These are phyloP conservation scores for Kodamaea kakaduensis DNA, from an alignment of 805 yeast genomes.

Conservation along the genomic window DNA sequence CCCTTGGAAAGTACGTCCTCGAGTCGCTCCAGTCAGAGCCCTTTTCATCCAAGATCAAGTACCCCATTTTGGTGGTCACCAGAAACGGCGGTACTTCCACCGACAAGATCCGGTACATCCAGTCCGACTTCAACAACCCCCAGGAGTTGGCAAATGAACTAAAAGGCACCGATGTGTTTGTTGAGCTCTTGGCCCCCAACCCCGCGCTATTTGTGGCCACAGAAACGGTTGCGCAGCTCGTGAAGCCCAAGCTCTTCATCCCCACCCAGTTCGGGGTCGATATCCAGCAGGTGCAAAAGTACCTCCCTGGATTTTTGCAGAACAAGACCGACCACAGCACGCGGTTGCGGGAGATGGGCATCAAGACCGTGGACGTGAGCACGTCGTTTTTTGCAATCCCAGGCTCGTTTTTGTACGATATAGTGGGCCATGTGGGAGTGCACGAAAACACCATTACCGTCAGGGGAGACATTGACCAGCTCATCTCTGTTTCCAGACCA, in stretches of 20 bases:
- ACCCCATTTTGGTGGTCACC: slow-evolving; percentile 52
- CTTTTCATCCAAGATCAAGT: slow-evolving; percentile 38
- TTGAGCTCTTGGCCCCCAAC: slow-evolving; percentile 38
- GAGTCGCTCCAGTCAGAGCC: slow-evolving; percentile 43
- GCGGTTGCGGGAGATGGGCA: slow-evolving; percentile 39
- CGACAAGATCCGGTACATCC: slow-evolving; percentile 36
- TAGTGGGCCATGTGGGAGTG: slow-evolving; percentile 35
- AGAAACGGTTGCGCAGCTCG: slow-evolving; percentile 35
- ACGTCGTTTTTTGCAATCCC: slow-evolving; percentile 37
- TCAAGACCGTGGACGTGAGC: slow-evolving; percentile 45
- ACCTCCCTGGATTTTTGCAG: slow-evolving; percentile 32
- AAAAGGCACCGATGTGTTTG: slow-evolving; percentile 46
- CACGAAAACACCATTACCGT: slow-evolving; percentile 29
- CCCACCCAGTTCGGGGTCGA: slow-evolving; percentile 62
- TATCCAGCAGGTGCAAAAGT: slow-evolving; percentile 20
- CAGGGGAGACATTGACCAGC: slow-evolving; percentile 38
- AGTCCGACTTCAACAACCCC: slow-evolving; percentile 24
- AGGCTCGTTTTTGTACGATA: slow-evolving; percentile 33
- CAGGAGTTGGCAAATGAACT: slow-evolving; percentile 34
- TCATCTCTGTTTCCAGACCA: slow-evolving; percentile 32
- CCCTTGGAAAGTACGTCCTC: slow-evolving; percentile 45
- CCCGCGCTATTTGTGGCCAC: slow-evolving; percentile 29
- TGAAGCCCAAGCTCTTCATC: slow-evolving; percentile 48
- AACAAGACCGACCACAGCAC: slow-evolving; percentile 34
- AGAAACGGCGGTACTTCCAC: slow-evolving; percentile 33